phyloP scores from a whole-genome alignment of 768 basidiomycete genomes.

The Lentinula guzmanii region DNA sequence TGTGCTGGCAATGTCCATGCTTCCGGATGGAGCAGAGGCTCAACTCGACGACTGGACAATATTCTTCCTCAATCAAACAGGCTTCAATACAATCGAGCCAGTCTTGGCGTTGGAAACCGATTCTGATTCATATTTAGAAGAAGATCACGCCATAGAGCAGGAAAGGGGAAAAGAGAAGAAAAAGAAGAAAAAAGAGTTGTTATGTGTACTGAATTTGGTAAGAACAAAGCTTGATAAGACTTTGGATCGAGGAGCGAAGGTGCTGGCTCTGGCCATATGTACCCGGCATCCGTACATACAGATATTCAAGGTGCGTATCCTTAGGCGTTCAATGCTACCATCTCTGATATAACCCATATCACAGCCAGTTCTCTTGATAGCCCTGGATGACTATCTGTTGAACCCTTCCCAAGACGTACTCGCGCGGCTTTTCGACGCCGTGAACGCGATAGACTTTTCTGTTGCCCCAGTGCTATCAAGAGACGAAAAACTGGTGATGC shows the following conservation, averaged over 20 bases:
- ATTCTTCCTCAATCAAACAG: constrained; percentile 95
- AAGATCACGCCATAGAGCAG: constrained; percentile 12
- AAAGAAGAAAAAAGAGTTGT: constrained; percentile 31
- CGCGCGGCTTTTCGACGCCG: constrained; percentile 83
- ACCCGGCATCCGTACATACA: constrained; percentile 78
- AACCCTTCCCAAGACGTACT: constrained; percentile 89
- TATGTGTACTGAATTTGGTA: constrained; percentile 76
- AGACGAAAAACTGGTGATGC: constrained; percentile 84
- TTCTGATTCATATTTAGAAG: constrained; percentile 4
- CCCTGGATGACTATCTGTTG: constrained; percentile 91
- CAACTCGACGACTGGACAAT: constrained; percentile 97
- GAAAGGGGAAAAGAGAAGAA: constrained; percentile 18
- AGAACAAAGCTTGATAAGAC: constrained; percentile 73
- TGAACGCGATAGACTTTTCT: constrained; percentile 88
- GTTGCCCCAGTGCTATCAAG: constrained; percentile 72
- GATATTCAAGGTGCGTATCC: constrained; percentile 58
- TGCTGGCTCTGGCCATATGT: constrained; percentile 79
- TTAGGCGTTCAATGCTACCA: neutral
- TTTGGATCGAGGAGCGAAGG: constrained; percentile 65
- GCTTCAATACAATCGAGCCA: constrained; percentile 81
- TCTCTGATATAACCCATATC: neutral
- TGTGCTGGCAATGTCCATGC: constrained; percentile 93
- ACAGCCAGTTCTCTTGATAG: constrained; percentile 91
- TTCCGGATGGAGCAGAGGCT: constrained; percentile 95
- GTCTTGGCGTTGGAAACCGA: constrained; percentile 66